Conservation (phyloP, 306 rosid genomes). For the Begonia peltatifolia region DNA sequence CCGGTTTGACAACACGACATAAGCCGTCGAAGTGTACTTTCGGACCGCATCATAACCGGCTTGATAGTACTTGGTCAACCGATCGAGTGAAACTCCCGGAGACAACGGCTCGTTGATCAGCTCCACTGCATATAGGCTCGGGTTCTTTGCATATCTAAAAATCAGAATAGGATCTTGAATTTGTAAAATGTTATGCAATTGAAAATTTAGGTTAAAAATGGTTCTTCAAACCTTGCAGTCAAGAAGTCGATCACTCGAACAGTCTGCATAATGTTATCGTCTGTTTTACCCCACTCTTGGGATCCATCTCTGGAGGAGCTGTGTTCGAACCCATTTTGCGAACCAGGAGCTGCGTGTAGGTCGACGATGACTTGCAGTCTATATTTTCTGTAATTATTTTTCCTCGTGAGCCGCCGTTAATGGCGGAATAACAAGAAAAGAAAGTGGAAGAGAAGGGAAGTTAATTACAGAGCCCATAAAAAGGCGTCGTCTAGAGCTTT, state of each 20-base stretch:
- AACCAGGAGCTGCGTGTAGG: constrained; percentile 75
- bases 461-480: constrained; percentile 42
- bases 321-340: constrained; percentile 59
- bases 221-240: constrained; percentile 34
- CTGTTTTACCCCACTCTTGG: constrained; percentile 55
- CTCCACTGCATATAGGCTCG: constrained; percentile 53
- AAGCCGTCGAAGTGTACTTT: constrained; percentile 29
- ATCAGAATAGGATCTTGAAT: background rate
- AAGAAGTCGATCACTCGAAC: constrained; percentile 55
- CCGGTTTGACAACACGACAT: constrained; percentile 47
- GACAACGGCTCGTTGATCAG: constrained; percentile 62
- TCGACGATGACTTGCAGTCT: constrained; percentile 54
- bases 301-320: constrained; percentile 59
- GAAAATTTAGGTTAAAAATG: too few species aligned
- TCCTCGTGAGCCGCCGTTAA: too few species aligned
- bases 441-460: background rate
- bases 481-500: constrained; percentile 53
- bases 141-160: constrained; percentile 34
- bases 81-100: constrained; percentile 37
- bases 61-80: constrained; percentile 37
- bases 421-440: too few species aligned
- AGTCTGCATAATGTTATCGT: constrained; percentile 41
- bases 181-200: too few species aligned
- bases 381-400: constrained; percentile 33
- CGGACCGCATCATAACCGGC: constrained; percentile 51